phyloP scores from a whole-genome alignment of 768 basidiomycete species.

The Termitomyces sp. region DNA sequence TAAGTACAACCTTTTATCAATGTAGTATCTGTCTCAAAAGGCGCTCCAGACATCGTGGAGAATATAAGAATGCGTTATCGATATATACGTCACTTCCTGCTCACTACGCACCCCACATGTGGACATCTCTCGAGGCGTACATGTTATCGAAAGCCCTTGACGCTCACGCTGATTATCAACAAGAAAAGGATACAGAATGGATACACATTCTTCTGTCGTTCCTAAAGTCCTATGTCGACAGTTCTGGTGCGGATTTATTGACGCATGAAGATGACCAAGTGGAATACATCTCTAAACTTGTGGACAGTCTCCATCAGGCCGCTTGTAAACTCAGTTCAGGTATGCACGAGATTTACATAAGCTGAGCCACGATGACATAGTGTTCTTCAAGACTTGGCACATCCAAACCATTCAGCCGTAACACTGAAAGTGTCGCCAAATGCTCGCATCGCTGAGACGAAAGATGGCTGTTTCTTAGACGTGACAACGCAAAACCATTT shows the following conservation, averaged over 20 bases:
- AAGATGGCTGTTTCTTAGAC: slow-evolving; percentile 63
- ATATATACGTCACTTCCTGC: slow-evolving; percentile 80
- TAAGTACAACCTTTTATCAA: slow-evolving; percentile 36
- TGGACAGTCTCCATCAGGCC: slow-evolving; percentile 42
- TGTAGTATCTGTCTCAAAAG: neutral
- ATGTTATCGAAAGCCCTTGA: slow-evolving; percentile 75
- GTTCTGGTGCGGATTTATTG: slow-evolving; percentile 46
- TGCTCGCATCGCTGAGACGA: slow-evolving; percentile 48
- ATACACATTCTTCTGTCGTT: slow-evolving; percentile 73
- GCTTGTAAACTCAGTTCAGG: slow-evolving; percentile 52
- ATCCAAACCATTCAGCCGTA: slow-evolving; percentile 67
- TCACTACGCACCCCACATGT: slow-evolving; percentile 78
- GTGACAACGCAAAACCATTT: slow-evolving; percentile 61
- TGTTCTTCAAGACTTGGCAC: slow-evolving; percentile 48
- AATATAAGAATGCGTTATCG: slow-evolving; percentile 55
- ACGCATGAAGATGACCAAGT: slow-evolving; percentile 46
- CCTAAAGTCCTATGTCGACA: slow-evolving; percentile 62
- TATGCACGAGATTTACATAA: slow-evolving; percentile 20
- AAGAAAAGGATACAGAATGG: slow-evolving; percentile 72
- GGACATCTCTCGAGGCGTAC: slow-evolving; percentile 75
- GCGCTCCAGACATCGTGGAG: slow-evolving; percentile 56
- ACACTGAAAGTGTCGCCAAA: slow-evolving; percentile 42
- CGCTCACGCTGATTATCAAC: slow-evolving; percentile 53
- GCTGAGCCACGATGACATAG: neutral
- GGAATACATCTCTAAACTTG: slow-evolving; percentile 47